Evolutionary conservation across 2,329 filamentous ascomycete genomes (phyloP).

Genomic region (Colletotrichum australisinense): DNA sequence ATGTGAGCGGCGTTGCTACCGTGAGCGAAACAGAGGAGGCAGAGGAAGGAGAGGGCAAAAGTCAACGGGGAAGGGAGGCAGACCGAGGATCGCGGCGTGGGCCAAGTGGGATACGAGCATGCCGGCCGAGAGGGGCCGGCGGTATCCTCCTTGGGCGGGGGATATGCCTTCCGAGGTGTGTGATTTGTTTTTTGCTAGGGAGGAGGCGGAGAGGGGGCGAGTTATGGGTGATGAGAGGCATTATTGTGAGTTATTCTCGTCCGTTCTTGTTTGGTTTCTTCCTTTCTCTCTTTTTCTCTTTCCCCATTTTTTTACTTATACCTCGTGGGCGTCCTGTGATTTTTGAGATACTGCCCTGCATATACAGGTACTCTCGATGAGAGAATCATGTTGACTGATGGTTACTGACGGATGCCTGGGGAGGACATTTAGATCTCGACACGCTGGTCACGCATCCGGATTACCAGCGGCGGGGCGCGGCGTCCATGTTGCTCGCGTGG

Average conservation of each 20-base stretch:
- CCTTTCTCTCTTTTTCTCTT: not conserved
- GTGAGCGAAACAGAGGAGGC: too few species aligned
- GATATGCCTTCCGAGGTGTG: constrained; percentile 20
- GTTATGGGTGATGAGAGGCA: constrained; percentile 21
- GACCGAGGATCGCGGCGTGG: constrained; percentile 24
- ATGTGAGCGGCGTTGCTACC: not conserved
- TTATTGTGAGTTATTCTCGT: constrained; percentile 10
- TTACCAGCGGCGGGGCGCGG: constrained; percentile 41
- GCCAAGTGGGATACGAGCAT: constrained; percentile 32
- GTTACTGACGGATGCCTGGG: not conserved
- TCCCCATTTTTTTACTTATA: not conserved
- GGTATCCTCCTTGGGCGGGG: constrained; percentile 23
- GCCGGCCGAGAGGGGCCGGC: constrained; percentile 10
- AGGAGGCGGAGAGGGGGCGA: not conserved
- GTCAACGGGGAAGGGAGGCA: not conserved
- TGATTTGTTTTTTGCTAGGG: constrained; percentile 6
- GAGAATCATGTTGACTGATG: not conserved
- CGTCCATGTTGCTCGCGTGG: constrained; percentile 40
- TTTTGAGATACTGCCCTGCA: too few species aligned
- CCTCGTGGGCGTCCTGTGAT: too few species aligned
- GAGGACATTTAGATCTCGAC: constrained; percentile 37
- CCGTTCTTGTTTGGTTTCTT: not conserved
- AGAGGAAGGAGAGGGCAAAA: too few species aligned
- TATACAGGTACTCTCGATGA: constrained; percentile 3
- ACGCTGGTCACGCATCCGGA: constrained; percentile 41